Percentiles rank a stretch among this genome's conserved stretches.
phyloP scores from a whole-genome alignment of 78 protist genomes.

The Paulinella micropora region DNA sequence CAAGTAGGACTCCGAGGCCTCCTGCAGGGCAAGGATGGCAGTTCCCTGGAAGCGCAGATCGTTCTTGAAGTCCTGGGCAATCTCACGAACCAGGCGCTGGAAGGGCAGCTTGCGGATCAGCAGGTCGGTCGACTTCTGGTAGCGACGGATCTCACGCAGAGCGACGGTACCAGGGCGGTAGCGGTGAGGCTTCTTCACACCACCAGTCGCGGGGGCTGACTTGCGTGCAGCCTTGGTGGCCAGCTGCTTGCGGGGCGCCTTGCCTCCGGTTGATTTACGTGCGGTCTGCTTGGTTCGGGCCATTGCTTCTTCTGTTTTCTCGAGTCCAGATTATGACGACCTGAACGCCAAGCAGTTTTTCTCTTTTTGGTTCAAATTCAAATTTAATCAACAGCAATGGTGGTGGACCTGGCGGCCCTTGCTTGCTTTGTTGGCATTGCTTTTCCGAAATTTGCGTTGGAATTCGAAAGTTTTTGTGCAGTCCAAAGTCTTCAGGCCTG shows the following conservation, averaged over 20 bases:
- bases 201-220: constrained; percentile 43
- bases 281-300: constrained; percentile 18
- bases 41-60: constrained; percentile 70
- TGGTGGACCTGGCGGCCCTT: no score
- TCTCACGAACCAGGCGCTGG: constrained; percentile 44
- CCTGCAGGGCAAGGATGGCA: constrained; percentile 83
- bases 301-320: no score
- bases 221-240: constrained; percentile 43
- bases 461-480: no score
- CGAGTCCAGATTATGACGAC: no score
- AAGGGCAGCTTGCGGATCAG: constrained; percentile 60
- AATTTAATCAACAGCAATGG: no score
- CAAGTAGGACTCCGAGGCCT: constrained; percentile 80
- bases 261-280: constrained; percentile 29
- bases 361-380: no score
- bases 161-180: constrained; percentile 60
- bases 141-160: constrained; percentile 71
- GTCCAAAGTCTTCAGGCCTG: no score
- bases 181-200: constrained; percentile 46
- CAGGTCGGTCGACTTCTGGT: constrained; percentile 73
- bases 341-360: no score
- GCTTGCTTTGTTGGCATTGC: no score
- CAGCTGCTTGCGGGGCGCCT: constrained; percentile 32
- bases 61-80: constrained; percentile 55
- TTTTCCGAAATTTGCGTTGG: no score